A percentile compares a stretch with the other conserved stretches of the same genome.
phyloP scores from a whole-genome alignment of 257 asterid genomes.

The Plantago ovata region DNA sequence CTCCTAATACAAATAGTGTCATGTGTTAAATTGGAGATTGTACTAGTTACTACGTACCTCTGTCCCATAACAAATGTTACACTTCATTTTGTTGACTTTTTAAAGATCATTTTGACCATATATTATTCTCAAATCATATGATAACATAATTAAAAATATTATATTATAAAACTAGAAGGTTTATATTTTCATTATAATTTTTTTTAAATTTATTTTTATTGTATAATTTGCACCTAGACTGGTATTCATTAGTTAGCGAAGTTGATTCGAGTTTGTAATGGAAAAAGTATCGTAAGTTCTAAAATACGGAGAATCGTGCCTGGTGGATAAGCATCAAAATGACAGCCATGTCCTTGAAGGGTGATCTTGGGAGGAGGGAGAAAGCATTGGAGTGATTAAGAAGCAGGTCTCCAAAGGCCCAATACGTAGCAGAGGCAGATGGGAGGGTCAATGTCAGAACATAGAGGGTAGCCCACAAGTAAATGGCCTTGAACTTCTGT shows the following conservation, averaged over 20 bases:
- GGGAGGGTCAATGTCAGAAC: slow-evolving; percentile 90
- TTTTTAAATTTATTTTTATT: too few species aligned
- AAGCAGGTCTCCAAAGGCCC: slow-evolving; percentile 94
- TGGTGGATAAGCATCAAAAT: slow-evolving; percentile 92
- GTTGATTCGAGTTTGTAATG: neutral
- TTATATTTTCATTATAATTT: too few species aligned
- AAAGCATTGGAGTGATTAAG: slow-evolving; percentile 92
- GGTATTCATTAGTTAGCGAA: neutral
- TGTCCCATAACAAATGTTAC: too few species aligned
- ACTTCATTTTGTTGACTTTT: too few species aligned
- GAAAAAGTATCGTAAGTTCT: neutral
- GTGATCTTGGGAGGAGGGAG: slow-evolving; percentile 78
- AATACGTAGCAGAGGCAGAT: slow-evolving; percentile 84
- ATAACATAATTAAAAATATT: too few species aligned
- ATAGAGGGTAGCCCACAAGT: slow-evolving; percentile 66
- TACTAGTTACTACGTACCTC: too few species aligned
- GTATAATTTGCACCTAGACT: too few species aligned
- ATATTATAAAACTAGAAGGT: too few species aligned
- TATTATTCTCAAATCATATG: too few species aligned
- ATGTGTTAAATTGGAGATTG: too few species aligned
- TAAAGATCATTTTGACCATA: too few species aligned
- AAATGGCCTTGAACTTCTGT: slow-evolving; percentile 83
- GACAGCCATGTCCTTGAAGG: slow-evolving; percentile 86
- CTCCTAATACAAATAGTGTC: too few species aligned
- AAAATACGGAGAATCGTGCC: slow-evolving; percentile 29